A percentile compares a stretch with the other conserved stretches of the same genome.
phyloP scores from a whole-genome alignment of 176 grass and related monocot genomes.

The Oryza nivara region DNA sequence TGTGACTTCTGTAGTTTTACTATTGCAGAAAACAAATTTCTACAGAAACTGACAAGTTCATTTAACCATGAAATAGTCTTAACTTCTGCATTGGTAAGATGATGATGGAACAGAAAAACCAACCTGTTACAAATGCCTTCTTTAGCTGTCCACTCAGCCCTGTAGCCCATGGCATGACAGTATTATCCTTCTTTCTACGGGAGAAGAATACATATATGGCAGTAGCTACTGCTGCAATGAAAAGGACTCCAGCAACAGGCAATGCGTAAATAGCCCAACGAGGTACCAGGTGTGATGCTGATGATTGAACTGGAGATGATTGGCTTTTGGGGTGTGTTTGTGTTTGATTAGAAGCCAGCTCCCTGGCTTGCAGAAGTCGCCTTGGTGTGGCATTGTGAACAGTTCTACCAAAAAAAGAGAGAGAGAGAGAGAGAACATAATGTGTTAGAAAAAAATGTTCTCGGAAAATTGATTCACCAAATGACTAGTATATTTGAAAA shows the following conservation, averaged over 20 bases:
- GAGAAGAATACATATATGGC: constrained; percentile 42
- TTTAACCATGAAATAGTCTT: not conserved
- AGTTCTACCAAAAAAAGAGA: constrained; percentile 14
- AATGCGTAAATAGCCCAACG: constrained; percentile 32
- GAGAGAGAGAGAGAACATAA: not conserved
- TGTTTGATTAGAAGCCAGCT: not conserved
- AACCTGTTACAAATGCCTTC: constrained; percentile 73
- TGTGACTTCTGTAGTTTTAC: not conserved
- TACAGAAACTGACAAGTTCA: not conserved
- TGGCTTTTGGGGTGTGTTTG: not conserved
- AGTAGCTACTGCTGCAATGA: constrained; percentile 34
- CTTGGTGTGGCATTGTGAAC: constrained; percentile 10
- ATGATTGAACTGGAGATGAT: not conserved
- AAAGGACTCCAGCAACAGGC: constrained; percentile 43
- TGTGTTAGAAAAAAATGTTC: not conserved
- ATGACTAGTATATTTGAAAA: no score
- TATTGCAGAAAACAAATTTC: not conserved
- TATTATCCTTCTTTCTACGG: constrained; percentile 54
- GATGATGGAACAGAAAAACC: not conserved
- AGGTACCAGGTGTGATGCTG: not conserved
- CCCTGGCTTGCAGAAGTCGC: constrained; percentile 7
- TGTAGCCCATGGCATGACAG: constrained; percentile 64
- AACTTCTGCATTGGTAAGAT: not conserved
- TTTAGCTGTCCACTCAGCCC: constrained; percentile 66
- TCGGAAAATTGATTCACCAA: no score